Evolutionary conservation across 2,329 filamentous ascomycete genomes (phyloP).

Genomic region (Tolypocladium nubicola): DNA sequence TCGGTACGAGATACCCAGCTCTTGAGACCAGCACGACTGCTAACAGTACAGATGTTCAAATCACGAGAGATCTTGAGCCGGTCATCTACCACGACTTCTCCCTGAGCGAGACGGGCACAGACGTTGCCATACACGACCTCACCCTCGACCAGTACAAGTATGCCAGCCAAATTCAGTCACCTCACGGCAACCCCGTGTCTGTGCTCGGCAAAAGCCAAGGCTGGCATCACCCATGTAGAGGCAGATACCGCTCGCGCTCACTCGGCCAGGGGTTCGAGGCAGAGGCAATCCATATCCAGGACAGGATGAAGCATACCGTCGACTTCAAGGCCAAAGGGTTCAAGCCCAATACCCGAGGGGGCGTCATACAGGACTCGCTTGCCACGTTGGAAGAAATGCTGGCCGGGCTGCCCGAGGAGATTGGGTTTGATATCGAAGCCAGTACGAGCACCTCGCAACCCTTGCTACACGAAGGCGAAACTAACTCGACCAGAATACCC

Average conservation of each 20-base stretch:
- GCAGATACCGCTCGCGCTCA: no score
- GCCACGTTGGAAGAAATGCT: slow-evolving; percentile 22
- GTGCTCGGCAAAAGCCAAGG: no score
- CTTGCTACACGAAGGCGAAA: no score
- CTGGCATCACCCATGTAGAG: no score
- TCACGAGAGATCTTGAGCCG: slow-evolving; percentile 11
- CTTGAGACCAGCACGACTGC: no score
- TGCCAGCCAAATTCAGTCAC: slow-evolving; percentile 14
- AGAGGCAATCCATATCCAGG: slow-evolving; percentile 9
- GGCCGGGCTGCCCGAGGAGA: no score
- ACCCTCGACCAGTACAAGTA: slow-evolving; percentile 26
- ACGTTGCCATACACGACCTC: slow-evolving; percentile 26
- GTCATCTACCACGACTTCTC: slow-evolving; percentile 31
- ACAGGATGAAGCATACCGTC: slow-evolving; percentile 26
- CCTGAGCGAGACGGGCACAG: slow-evolving; percentile 29
- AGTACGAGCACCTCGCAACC: no score
- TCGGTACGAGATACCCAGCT: no score
- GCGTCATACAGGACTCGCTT: slow-evolving; percentile 25
- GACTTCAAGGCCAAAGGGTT: slow-evolving; percentile 26
- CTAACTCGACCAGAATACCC: no score
- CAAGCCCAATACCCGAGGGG: slow-evolving; percentile 28
- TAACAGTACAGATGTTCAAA: no score
- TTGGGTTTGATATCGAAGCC: no score
- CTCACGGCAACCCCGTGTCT: slow-evolving; percentile 1
- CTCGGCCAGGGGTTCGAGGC: no score